A percentile compares a stretch with the other conserved stretches of the same genome.
phyloP scores from a whole-genome alignment of 768 basidiomycete species.

The Collybiopsis confluens region DNA sequence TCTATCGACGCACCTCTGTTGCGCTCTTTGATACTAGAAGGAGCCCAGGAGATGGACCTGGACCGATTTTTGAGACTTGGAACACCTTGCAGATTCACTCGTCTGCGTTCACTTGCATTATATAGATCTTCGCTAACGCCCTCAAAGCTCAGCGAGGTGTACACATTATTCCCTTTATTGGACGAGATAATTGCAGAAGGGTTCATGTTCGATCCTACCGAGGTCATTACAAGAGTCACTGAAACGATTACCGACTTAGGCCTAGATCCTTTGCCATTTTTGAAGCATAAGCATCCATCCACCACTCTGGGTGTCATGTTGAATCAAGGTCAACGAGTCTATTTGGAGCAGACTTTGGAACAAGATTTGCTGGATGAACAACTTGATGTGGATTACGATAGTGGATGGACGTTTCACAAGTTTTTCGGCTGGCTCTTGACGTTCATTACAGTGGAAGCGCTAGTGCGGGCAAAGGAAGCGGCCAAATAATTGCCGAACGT shows the following conservation, averaged over 20 bases:
- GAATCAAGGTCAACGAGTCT: neutral
- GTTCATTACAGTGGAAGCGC: neutral
- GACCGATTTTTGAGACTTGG: slow-evolving; percentile 28
- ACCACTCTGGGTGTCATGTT: neutral
- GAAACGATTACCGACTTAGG: neutral
- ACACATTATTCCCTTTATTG: neutral
- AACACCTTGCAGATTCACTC: slow-evolving; percentile 21
- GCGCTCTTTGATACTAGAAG: slow-evolving; percentile 38
- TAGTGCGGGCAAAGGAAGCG: neutral
- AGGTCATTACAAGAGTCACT: neutral
- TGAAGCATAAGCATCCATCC: neutral
- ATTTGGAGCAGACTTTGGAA: neutral
- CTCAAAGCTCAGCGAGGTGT: neutral
- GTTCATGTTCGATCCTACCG: neutral
- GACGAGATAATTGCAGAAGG: neutral
- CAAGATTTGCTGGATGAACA: neutral
- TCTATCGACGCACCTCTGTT: slow-evolving; percentile 35
- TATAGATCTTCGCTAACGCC: slow-evolving; percentile 13
- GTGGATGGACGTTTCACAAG: neutral
- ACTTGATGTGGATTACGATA: neutral
- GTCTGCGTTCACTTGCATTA: slow-evolving; percentile 33
- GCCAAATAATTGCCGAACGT: neutral
- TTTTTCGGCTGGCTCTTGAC: slow-evolving; percentile 3
- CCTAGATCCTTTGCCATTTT: neutral
- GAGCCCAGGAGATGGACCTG: slow-evolving; percentile 36